Base-by-base conservation (phyloP, 2,329 filamentous ascomycete species). In the Podosphaera fusca region DNA sequence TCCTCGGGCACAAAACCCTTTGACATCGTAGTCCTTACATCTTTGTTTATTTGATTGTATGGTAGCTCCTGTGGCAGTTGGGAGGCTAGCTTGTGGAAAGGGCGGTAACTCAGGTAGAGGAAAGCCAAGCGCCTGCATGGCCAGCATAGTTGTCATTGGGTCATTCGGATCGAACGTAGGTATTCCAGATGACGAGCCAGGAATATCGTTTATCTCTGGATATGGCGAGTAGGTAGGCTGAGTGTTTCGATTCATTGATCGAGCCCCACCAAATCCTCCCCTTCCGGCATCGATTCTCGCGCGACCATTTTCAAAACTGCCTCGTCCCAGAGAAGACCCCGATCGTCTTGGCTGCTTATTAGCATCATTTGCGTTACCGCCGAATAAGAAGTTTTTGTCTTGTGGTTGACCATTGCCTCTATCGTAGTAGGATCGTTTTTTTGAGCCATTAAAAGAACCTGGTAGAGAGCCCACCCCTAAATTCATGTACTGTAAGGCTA, bases 11-110 rank as follows among this genome's bases (percentile, higher is more conserved):
- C 85, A 89, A 63, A 77, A 86, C 0, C 85, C 85, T 62, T 85
- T 85, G 1, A 71, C 77, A 58, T 87, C 82, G 63, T 84, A 87
- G 66, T 87, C 81, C 58, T 77, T 74, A 64, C 85, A 89, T 58
- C 78, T 67, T 42, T 67, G 57, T 52, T 64, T 66, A 57, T 59
- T 62, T n/a, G 67, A 57, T 29, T 60, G 57, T 21, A 56, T 58
- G 30, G 55, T 53, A 1, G 58, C 21, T 21, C 45, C 55, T 1
- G 40, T 38, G 14, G 40, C 38, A 50, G 50, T 36, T 30, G 61
- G 57, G 4, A 60, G 56, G 9, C 56, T 55, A 35, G 50, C 36
- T 38, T 56, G 59, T 63, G 59, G 64, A 67, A 65, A 64, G 67
- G 61, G 60, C 62, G 69, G 60, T 67, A 72, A 63, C 58, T 71